Base-by-base conservation (phyloP, 208 protist genomes). In the Trypanosoma rangeli region DNA sequence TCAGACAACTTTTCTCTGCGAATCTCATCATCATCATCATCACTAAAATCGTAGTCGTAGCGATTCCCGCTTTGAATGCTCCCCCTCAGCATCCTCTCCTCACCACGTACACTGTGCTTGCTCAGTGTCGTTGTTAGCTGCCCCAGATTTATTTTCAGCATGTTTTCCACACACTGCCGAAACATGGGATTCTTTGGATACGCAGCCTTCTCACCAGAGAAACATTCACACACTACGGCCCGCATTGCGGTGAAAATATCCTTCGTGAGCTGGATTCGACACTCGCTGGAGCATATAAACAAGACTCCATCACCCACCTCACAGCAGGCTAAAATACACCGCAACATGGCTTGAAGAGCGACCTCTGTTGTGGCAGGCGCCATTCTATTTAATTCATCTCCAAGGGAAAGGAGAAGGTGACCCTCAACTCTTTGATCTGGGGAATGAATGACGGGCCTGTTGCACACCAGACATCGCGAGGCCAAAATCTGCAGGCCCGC, bases 261-360 rank as follows among this genome's bases (percentile, higher is more conserved):
- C 37, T 78, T 63, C 5, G 68, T 82, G 3, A 95, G 73, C 15
- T 78, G 39, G 24, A 80, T 73, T 4, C 63, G 56, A 62, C 90
- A 95, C 0, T 64, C 48, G n/a, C 73, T 70, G 13, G 74, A 78
- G 64, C 90, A 95, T 26, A 95, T 58, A 58, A 81, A 90, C 28
- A 95, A 64, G 12, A 87, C 73, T 5, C 87, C 90, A 54, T 84
- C 64, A 44, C 80, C 78, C 22, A 52, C 69, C 42, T 87, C 79
- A 54, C 79, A 79, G 68, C 81, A 87, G 20, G 61, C 53, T 24
- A 87, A 68, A 58, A 92, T 35, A 39, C 75, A 75, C 5, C 85
- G 79, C 29, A 90, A 86, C 54, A 93, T 54, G 20, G 76, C 68
- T 24, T 85, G 79, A 20, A 86, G 28, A 31, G 79, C 68, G 0